Base-by-base conservation (phyloP, 352 stramenopile genomes). In the Heterotrichella gracilis region DNA sequence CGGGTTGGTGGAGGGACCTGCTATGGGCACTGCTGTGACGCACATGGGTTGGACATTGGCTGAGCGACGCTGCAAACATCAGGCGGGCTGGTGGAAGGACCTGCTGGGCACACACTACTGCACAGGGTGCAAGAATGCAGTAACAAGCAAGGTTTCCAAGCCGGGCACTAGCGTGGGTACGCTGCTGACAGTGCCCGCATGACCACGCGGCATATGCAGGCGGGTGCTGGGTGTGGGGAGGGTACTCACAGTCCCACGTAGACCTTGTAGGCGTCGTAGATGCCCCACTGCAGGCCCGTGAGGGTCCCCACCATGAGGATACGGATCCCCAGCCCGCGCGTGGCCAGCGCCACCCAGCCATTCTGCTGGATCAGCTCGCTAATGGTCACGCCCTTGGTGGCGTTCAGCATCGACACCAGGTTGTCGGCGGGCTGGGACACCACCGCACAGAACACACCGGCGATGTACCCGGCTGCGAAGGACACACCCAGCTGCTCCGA, bases 361-460 rank as follows among this genome's bases (percentile, higher is more conserved):
- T 90, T 89, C 71, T 90, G 86, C 71, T 85, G 75, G 17, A 86
- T 74, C 71, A 84, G 85, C 71, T 86, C 81, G 0, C 76, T 80
- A 24, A 79, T 81, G 2, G 76, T 85, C 72, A 87, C 87, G 40
- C 81, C 81, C 4, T 85, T 84, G 81, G 90, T 91, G 80, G 88
- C 88, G 76, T 84, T 83, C 82, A 90, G 88, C 79, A 96, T 94
- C 67, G 89, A 97, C 73, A 99, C 85, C 68, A 97, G 83, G 53
- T 88, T 96, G 81, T 99, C 92, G 67, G 90, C 90, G 69, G 92
- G 91, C 82, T 99, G 92, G 75, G 90, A 97, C 73, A 97, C 93
- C 73, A 99, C 92, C 71, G 92, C 92, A 71, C 89, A 93, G 73
- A 94, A 92, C 76, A 99, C 87, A 89, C 92, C 92, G 73, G 92